phyloP scores from a whole-genome alignment of 805 yeast genomes.

The Phaffomyces opuntiae region DNA sequence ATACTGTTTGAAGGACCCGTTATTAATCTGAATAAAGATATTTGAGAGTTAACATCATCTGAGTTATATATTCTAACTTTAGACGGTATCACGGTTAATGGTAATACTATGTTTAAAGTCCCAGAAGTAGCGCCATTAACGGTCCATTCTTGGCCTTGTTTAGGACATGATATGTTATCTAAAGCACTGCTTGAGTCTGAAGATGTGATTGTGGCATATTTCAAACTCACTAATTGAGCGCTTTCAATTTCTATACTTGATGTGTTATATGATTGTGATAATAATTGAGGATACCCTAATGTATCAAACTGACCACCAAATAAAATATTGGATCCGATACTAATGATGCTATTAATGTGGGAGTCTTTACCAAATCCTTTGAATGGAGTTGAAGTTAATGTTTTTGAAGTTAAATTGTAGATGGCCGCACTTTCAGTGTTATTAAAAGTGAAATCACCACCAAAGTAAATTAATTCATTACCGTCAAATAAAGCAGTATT shows the following conservation, averaged over 20 bases:
- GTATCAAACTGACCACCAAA: conserved; percentile 76
- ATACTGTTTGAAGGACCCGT: conserved; percentile 80
- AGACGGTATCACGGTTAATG: conserved; percentile 54
- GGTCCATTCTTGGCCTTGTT: conserved; percentile 44
- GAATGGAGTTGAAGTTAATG: conserved; percentile 51
- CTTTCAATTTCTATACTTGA: conserved; percentile 40
- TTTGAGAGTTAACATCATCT: conserved; percentile 33
- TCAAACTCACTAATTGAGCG: conserved; percentile 55
- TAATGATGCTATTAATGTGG: conserved; percentile 53
- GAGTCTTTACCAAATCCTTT: conserved; percentile 66
- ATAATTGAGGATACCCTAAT: conserved; percentile 23
- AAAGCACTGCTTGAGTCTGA: conserved; percentile 28
- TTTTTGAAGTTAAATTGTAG: conserved; percentile 43
- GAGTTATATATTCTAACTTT: conserved; percentile 70
- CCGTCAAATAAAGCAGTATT: conserved; percentile 41
- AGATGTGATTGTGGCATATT: conserved; percentile 46
- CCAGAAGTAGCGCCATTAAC: conserved; percentile 44
- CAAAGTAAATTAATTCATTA: conserved; percentile 56
- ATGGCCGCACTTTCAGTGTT: conserved; percentile 52
- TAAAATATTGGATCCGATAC: conserved; percentile 46
- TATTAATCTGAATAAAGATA: conserved; percentile 60
- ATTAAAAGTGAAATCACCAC: conserved; percentile 64
- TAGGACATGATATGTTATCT: conserved; percentile 43
- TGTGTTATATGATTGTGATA: conserved; percentile 26
- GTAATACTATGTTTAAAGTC: conserved; percentile 56